phyloP scores from a whole-genome alignment of 2,329 filamentous ascomycete species.

The Pseudogymnoascus sp. region DNA sequence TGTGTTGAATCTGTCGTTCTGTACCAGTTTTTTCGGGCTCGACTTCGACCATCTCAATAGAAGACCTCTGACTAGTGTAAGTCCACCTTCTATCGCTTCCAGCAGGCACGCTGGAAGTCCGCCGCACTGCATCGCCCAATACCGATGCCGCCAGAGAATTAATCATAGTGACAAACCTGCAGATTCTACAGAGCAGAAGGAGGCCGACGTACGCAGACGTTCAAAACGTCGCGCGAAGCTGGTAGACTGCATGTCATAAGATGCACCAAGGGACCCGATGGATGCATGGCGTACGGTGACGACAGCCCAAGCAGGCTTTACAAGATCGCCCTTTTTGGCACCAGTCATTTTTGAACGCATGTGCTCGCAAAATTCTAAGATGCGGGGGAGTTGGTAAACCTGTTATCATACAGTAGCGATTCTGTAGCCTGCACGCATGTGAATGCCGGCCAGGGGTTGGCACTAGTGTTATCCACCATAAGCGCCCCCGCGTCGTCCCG shows the following conservation, averaged over 20 bases:
- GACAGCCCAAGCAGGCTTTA: background rate
- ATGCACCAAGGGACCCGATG: background rate
- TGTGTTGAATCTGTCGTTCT: background rate
- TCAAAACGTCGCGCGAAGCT: background rate
- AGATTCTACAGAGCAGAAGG: background rate
- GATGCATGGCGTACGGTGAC: background rate
- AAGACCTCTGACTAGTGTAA: background rate
- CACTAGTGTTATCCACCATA: background rate
- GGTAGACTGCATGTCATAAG: background rate
- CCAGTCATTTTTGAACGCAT: background rate
- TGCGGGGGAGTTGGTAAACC: background rate
- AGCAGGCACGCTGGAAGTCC: background rate
- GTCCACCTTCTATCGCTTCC: background rate
- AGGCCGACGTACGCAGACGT: background rate
- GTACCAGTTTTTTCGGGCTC: background rate
- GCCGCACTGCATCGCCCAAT: background rate
- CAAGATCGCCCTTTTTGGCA: background rate
- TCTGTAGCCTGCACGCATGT: background rate
- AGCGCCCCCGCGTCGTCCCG: no score
- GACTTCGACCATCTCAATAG: background rate
- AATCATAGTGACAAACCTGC: background rate
- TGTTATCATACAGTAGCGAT: background rate
- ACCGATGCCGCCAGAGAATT: background rate
- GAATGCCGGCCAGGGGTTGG: background rate
- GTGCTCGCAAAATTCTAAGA: background rate